Evolutionary conservation across 805 yeast genomes (phyloP), one percentile per base, ranked within the genome.

Genomic region (Spathaspora arborariae): DNA sequence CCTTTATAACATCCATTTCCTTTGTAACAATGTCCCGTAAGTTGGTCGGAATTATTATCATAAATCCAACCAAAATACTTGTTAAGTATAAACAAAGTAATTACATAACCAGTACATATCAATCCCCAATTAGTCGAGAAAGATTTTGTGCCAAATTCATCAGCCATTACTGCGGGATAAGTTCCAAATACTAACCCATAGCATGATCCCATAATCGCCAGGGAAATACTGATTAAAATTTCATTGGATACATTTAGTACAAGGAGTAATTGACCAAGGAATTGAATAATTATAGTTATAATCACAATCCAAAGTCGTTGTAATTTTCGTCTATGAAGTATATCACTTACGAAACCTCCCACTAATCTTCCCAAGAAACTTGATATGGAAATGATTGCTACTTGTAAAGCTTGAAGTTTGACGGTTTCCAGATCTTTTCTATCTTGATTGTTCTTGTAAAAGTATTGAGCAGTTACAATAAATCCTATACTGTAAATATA

Each of bases 51-150:
- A 27, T 74, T 70, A 4, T 62, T 62, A 52, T 80, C 82, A 51
- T 85, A 73, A 26, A 78, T 75, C 8, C 54, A 46, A 1, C 88
- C 89, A 53, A 86, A 76, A 42, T 73, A 67, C 46, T 74, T 74
- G 42, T 82, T 80, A 50, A 85, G 69, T 2, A 70, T 43, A 54
- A 78, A 79, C 36, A 85, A 75, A 0, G 78, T 67, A 3, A 79
- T 39, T 18, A 84, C 64, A 1, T 89, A 88, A 6, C 91, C 91
- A 0, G 89, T 81, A 20, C 90, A 83, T 13, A 81, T 64, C 36
- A 85, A 64, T 0, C 92, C 89, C 92, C 94, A 86, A 1, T 84
- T 74, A 0, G 91, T 84, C 19, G 89, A 81, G 59, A 84, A 86
- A 0, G 81, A 76, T 5, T 65, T 71, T 0, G 87, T 76, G 2